Evolutionary conservation across 1,139 yeast species (phyloP).

Genomic region (Scheffersomyces illinoinensis): DNA sequence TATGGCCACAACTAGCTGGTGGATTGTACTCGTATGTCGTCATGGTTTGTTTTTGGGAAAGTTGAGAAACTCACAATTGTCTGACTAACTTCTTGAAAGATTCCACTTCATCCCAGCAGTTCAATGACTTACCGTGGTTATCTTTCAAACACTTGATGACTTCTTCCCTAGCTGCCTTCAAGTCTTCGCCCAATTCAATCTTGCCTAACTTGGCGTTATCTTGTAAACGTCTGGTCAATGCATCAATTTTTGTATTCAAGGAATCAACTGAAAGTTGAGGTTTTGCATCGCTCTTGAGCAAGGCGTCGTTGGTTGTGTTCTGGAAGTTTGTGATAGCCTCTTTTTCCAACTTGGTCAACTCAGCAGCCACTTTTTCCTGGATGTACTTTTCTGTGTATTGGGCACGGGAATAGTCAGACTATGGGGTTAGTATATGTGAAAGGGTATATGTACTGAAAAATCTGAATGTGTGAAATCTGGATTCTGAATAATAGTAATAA

Average conservation of each 20-base stretch:
- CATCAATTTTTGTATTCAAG: slow-evolving; percentile 39
- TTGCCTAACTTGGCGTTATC: slow-evolving; percentile 49
- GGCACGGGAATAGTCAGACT: slow-evolving; percentile 77
- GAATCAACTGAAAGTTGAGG: slow-evolving; percentile 27
- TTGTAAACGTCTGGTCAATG: slow-evolving; percentile 48
- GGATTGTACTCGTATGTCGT: not conserved
- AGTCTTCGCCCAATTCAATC: slow-evolving; percentile 31
- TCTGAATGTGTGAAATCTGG: not conserved
- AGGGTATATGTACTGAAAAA: not conserved
- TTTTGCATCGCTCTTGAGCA: slow-evolving; percentile 29
- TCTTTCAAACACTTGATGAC: slow-evolving; percentile 67
- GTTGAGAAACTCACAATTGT: slow-evolving; percentile 21
- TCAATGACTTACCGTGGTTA: slow-evolving; percentile 73
- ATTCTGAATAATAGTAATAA: not conserved
- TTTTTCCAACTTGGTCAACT: slow-evolving; percentile 60
- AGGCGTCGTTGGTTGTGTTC: slow-evolving; percentile 46
- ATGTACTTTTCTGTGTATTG: slow-evolving; percentile 78
- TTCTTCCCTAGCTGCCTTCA: slow-evolving; percentile 49
- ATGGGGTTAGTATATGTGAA: slow-evolving; percentile 21
- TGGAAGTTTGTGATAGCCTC: slow-evolving; percentile 61
- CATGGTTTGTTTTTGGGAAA: not conserved
- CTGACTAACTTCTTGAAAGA: slow-evolving; percentile 59
- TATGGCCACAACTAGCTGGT: not conserved
- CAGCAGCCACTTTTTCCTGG: slow-evolving; percentile 72
- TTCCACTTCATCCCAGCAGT: slow-evolving; percentile 87